Conservation (phyloP, 208 protist genomes). For the Trichomonas tenax region DNA sequence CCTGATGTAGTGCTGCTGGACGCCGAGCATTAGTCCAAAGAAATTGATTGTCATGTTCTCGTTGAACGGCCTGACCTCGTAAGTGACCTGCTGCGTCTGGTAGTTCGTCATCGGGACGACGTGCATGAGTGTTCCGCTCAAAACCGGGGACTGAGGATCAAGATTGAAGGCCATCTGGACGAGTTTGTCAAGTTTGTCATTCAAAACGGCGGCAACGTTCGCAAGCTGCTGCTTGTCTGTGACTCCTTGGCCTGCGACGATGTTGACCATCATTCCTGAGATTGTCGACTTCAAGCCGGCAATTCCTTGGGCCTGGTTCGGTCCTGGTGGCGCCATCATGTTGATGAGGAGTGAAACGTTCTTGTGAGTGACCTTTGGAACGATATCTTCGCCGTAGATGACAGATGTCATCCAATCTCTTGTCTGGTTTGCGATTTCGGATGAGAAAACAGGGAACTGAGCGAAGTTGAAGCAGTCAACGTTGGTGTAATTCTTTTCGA, state of each 20-base stretch:
- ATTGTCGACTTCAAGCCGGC: neutral
- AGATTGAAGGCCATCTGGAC: neutral
- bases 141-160: neutral
- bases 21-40: neutral
- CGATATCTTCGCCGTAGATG: neutral
- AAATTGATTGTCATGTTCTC: neutral
- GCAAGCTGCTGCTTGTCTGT: neutral
- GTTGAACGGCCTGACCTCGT: neutral
- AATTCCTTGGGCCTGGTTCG: neutral
- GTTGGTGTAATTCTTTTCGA: neutral
- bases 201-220: neutral
- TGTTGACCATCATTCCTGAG: neutral
- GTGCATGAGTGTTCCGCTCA: neutral
- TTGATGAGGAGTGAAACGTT: neutral
- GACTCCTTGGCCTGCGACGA: neutral
- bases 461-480: neutral
- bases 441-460: neutral
- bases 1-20: neutral
- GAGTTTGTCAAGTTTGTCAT: neutral
- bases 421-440: neutral
- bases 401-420: neutral
- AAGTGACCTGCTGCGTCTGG: neutral
- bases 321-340: neutral
- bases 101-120: neutral
- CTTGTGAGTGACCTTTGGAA: neutral